Evolutionary conservation across 108 stramenopile species (phyloP).

Genomic region (Skeletonema costatum): DNA sequence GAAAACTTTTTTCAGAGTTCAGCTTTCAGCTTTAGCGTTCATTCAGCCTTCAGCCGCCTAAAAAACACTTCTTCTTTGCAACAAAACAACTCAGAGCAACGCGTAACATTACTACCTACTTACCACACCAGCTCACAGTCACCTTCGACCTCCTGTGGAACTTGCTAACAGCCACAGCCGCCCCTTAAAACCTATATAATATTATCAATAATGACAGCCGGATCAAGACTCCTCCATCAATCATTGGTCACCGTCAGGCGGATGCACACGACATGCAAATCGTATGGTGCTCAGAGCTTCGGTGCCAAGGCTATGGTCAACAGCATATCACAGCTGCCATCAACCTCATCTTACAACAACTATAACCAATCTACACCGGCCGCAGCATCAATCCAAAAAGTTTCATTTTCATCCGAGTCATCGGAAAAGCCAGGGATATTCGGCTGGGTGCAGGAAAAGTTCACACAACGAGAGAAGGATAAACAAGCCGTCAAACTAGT

Average conservation of each 20-base stretch:
- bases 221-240: background rate
- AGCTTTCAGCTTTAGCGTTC: no score
- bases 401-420: constrained; percentile 18
- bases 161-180: background rate
- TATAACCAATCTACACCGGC: background rate
- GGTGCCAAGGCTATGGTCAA: background rate
- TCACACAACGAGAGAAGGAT: constrained; percentile 50
- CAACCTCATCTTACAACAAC: background rate
- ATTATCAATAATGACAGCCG: background rate
- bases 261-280: constrained; percentile 4
- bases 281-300: background rate
- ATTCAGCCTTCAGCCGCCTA: no score
- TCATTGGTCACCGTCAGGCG: background rate
- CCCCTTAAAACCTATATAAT: background rate
- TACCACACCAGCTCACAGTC: no score
- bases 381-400: background rate
- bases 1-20: no score
- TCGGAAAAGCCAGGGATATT: constrained; percentile 17
- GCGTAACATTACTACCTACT: no score
- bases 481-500: constrained; percentile 66
- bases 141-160: background rate
- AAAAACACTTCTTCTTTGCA: no score
- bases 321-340: constrained; percentile 2
- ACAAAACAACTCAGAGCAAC: no score
- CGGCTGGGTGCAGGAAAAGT: constrained; percentile 50